Base-by-base conservation (phyloP, 1,139 yeast genomes). In the Protomyces gravidus region DNA sequence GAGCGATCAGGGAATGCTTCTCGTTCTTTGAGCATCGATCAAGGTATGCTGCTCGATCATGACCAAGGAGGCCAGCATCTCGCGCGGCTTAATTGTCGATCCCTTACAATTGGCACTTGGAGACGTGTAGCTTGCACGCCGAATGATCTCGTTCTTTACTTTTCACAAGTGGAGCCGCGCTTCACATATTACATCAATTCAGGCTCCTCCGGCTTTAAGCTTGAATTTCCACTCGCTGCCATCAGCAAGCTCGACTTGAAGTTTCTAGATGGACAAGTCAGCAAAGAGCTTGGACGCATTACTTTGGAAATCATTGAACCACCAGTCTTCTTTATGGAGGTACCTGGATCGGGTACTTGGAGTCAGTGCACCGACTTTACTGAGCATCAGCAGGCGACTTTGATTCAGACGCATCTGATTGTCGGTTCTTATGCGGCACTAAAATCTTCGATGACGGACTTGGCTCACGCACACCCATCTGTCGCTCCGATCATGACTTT, bases 1-100 rank as follows among this genome's bases (percentile, higher is more conserved):
- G 11, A 45, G 19, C 55, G 55, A 23, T 57, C 55, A 85, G 84
- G 66, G 92, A 92, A 0, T 75, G 79, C 49, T 81, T 87, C 0
- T 81, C 82, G 58, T 26, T 53, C 58, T 11, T 36, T 1, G 83
- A 83, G 67, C 70, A 80, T 36, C 73, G 65, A 1, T 75, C 75
- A 40, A 79, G 65, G 65, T 79, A 83, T 45, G 75, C 73, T 2
- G 81, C 78, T 0, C 78, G 47, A 33, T 9, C 39, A 55, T 36
- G 33, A 39, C 11, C 45, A 32, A 19, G 39, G 17, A 11, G 6
- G 11, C 9, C 21, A 25, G 15, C 47, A 11, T 25, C 19, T 46
- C n/a, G 63, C 46, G 27, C 62, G 52, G 19, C 63, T 70, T 42
- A 52, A 68, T 19, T 68, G 72, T 61, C 61, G 61, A 1, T 64